A percentile compares a stretch with the other conserved stretches of the same genome.
These are phyloP conservation scores for Erythrophleum ivorense DNA, from an alignment of 331 rosid genomes.

Conservation along the genomic window DNA sequence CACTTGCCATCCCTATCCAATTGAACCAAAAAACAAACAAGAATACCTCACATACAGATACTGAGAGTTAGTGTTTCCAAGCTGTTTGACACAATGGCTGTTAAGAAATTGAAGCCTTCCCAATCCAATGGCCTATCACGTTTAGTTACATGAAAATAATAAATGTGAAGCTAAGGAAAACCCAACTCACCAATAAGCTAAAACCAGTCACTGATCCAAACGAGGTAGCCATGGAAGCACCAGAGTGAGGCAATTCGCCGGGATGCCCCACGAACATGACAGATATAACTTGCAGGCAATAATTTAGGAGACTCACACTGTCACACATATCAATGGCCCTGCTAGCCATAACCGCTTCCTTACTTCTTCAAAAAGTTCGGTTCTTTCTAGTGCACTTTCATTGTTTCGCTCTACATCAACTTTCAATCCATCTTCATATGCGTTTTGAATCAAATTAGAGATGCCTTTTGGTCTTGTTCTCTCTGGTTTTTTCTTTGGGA, in stretches of 20 bases:
- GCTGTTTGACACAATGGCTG: too few relatives aligned
- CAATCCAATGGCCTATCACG: too few relatives aligned
- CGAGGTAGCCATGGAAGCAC: slow-evolving; percentile 68
- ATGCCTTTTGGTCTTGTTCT: slow-evolving; percentile 20
- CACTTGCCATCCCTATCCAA: slow-evolving; percentile 69
- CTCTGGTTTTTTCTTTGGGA: background rate
- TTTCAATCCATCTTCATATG: slow-evolving; percentile 35
- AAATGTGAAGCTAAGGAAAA: too few relatives aligned
- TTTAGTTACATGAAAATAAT: too few relatives aligned
- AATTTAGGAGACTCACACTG: slow-evolving; percentile 43
- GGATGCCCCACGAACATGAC: slow-evolving; percentile 76
- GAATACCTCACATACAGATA: background rate
- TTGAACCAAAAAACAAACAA: background rate
- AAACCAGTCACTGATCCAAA: slow-evolving; percentile 66
- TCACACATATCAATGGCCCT: slow-evolving; percentile 56
- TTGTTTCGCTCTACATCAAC: background rate
- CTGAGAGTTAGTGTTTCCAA: too few relatives aligned
- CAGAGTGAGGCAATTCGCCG: slow-evolving; percentile 59
- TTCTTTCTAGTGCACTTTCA: background rate
- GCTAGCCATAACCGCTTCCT: slow-evolving; percentile 73
- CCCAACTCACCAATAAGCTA: slow-evolving; percentile 60
- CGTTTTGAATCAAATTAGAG: slow-evolving; percentile 45
- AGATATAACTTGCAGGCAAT: slow-evolving; percentile 53
- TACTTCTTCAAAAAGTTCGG: slow-evolving; percentile 48
- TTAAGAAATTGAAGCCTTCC: too few relatives aligned